A percentile compares a stretch with the other conserved stretches of the same genome.
These are phyloP conservation scores for Lichtheimia corymbifera DNA, from an alignment of 371 early-diverging fungal genomes.

Conservation along the genomic window DNA sequence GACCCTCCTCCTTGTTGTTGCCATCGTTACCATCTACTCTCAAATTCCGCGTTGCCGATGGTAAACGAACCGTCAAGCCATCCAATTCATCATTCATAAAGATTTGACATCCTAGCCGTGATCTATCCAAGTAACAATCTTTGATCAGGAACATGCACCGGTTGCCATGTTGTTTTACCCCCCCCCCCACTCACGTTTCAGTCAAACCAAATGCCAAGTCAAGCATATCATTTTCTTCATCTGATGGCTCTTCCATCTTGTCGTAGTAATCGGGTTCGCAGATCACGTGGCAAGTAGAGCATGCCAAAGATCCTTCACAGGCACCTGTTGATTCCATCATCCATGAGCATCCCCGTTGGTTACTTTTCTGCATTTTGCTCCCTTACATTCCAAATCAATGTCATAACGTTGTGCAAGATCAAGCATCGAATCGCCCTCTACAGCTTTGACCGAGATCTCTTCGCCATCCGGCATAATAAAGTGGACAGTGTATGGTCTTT, in stretches of 20 bases:
- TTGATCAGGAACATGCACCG: background rate
- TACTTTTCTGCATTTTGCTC: background rate
- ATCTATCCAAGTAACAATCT: conserved; percentile 47
- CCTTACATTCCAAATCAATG: conserved; percentile 93
- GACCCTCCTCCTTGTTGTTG: background rate
- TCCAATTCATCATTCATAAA: conserved; percentile 83
- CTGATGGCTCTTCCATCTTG: conserved; percentile 89
- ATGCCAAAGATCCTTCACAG: conserved; percentile 97
- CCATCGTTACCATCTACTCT: conserved; percentile 82
- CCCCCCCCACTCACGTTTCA: conserved; percentile 73
- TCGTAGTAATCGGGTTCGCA: conserved; percentile 86
- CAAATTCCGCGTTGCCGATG: conserved; percentile 96
- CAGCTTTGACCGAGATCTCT: conserved; percentile 72
- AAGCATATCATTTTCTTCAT: conserved; percentile 99
- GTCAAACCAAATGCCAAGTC: conserved; percentile 98
- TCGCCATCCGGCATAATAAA: conserved; percentile 79
- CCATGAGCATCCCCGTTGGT: background rate
- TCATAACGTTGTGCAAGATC: conserved; percentile 95
- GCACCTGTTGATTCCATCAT: conserved; percentile 66
- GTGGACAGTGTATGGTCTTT: conserved; percentile 56
- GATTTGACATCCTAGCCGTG: conserved; percentile 98
- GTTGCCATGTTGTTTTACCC: background rate
- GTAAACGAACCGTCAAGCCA: conserved; percentile 88
- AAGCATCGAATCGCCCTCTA: conserved; percentile 87
- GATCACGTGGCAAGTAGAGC: conserved; percentile 98